Conservation (phyloP, 345 rosid species). For the Salix koriyanagi region DNA sequence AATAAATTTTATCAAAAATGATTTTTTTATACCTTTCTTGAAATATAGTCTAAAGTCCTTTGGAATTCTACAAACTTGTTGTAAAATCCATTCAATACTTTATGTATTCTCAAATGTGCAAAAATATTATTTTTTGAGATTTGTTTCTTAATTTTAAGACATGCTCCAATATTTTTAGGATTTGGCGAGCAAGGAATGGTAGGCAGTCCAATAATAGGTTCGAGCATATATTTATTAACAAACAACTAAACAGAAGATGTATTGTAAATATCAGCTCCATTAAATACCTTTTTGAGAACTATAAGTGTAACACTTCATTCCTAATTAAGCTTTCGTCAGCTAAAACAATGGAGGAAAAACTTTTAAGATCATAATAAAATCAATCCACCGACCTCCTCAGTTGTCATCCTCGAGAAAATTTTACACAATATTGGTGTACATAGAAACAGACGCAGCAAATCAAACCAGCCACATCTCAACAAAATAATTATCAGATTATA, state of each 20-base stretch:
- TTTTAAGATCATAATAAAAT: constrained; percentile 19
- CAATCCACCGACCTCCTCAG: constrained; percentile 21
- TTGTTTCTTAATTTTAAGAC: too few species aligned
- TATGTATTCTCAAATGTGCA: too few species aligned
- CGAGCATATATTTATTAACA: background rate
- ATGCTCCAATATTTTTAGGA: too few species aligned
- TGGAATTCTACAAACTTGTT: too few species aligned
- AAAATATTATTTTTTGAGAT: too few species aligned
- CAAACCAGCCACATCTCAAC: constrained; percentile 27
- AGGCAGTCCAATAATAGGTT: too few species aligned
- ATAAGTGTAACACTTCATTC: constrained; percentile 14
- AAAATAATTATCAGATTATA: constrained; percentile 7
- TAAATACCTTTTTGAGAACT: constrained; percentile 5
- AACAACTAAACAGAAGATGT: background rate
- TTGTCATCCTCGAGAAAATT: constrained; percentile 32
- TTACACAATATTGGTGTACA: constrained; percentile 32
- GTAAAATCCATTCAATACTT: too few species aligned
- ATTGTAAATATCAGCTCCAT: background rate
- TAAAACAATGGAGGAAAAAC: constrained; percentile 11
- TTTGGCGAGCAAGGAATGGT: too few species aligned
- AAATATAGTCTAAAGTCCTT: too few species aligned
- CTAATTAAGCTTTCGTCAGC: constrained; percentile 19
- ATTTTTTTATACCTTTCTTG: too few species aligned
- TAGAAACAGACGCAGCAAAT: constrained; percentile 16
- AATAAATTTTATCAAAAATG: too few species aligned